These are phyloP conservation scores for Ophiostoma sp. DNA, from an alignment of 2,329 filamentous ascomycete genomes.

Conservation along the genomic window DNA sequence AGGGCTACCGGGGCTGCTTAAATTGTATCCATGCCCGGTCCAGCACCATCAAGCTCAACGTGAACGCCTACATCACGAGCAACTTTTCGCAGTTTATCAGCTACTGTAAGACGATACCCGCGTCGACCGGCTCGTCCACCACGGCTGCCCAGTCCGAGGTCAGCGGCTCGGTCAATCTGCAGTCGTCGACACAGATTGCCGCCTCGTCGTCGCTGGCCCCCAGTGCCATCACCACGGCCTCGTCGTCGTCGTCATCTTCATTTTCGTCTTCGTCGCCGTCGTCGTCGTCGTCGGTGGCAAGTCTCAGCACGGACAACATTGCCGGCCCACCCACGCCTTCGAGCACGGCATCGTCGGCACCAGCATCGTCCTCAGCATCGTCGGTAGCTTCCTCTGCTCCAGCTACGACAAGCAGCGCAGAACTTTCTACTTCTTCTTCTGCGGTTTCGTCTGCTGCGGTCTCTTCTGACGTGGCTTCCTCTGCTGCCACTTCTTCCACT, in stretches of 20 bases:
- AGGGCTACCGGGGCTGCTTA: conserved; percentile 37
- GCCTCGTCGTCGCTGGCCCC: conserved; percentile 9
- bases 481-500: background rate
- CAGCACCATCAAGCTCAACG: conserved; percentile 30
- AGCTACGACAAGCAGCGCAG: background rate
- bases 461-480: too few relatives aligned
- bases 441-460: background rate
- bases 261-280: background rate
- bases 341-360: background rate
- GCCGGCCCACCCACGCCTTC: background rate
- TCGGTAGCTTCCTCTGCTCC: background rate
- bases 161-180: conserved; percentile 17
- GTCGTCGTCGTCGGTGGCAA: background rate
- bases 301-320: background rate
- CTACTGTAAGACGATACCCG: too few relatives aligned
- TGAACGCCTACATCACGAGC: conserved; percentile 35
- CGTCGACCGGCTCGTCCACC: conserved; percentile 7
- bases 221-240: conserved; percentile 12
- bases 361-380: background rate
- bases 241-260: background rate
- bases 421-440: conserved; percentile 1
- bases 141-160: conserved; percentile 14
- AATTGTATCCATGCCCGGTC: conserved; percentile 38
- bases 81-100: conserved; percentile 42
- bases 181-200: conserved; percentile 23